phyloP scores from a whole-genome alignment of 1,284 basidiomycete genomes.

The Cronartium quercuum region DNA sequence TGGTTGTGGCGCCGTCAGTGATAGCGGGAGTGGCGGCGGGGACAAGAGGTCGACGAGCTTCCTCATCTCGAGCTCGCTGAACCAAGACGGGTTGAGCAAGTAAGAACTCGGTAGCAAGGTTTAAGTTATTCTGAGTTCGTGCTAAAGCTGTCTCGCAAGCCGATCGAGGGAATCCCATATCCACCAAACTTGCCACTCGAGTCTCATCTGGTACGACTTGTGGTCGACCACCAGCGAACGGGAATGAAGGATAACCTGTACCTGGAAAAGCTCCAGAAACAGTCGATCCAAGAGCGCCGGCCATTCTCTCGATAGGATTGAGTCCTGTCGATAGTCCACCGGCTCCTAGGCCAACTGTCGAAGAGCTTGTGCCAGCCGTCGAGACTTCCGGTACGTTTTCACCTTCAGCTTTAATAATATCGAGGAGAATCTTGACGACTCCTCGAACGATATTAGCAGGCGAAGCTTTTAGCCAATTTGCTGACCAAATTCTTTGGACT shows the following conservation, averaged over 20 bases:
- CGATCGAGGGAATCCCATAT: constrained; percentile 91
- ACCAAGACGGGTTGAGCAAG: constrained; percentile 74
- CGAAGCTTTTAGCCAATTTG: constrained; percentile 70
- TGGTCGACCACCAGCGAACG: constrained; percentile 48
- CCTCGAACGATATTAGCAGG: constrained; percentile 63
- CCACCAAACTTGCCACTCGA: constrained; percentile 72
- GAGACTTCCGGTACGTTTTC: constrained; percentile 58
- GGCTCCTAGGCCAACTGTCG: constrained; percentile 45
- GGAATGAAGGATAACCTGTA: constrained; percentile 40
- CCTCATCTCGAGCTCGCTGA: constrained; percentile 42
- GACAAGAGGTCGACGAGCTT: constrained; percentile 41
- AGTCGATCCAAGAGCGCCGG: constrained; percentile 31
- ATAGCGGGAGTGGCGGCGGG: constrained; percentile 34
- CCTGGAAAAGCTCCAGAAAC: constrained; percentile 18
- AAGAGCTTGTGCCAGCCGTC: constrained; percentile 41
- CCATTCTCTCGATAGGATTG: constrained; percentile 24
- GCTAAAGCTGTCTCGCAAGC: constrained; percentile 75
- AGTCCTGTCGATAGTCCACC: constrained; percentile 47
- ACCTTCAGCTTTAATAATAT: constrained; percentile 72
- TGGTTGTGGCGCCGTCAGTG: constrained; percentile 51
- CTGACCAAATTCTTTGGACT: constrained; percentile 68
- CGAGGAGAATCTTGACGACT: constrained; percentile 70
- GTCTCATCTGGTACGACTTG: constrained; percentile 44
- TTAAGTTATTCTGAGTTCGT: constrained; percentile 81
- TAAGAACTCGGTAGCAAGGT: constrained; percentile 79